phyloP scores from a whole-genome alignment of 768 basidiomycete species.

The Lactifluus hygrophoroides region DNA sequence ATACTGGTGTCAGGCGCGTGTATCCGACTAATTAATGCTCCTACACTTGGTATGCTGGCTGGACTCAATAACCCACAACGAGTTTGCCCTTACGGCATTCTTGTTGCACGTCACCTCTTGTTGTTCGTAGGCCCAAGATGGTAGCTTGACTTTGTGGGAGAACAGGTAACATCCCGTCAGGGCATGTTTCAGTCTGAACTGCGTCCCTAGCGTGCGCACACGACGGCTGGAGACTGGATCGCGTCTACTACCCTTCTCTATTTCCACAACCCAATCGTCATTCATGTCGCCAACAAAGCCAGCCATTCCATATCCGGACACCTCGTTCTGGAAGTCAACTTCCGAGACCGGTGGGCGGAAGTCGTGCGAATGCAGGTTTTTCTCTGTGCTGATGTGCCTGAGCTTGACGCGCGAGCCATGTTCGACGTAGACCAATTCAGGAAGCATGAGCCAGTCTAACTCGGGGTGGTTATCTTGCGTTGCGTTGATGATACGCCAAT shows the following conservation, averaged over 20 bases:
- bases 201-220: conserved; percentile 69
- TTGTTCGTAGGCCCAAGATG: conserved; percentile 96
- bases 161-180: conserved; percentile 94
- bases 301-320: conserved; percentile 85
- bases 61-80: conserved; percentile 92
- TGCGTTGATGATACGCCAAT: conserved; percentile 80
- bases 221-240: conserved; percentile 63
- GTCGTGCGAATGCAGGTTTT: conserved; percentile 92
- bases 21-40: conserved; percentile 27
- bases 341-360: conserved; percentile 91
- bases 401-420: conserved; percentile 69
- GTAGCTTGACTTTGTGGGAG: conserved; percentile 95
- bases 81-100: conserved; percentile 84
- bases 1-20: background rate
- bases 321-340: conserved; percentile 98
- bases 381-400: conserved; percentile 70
- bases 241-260: conserved; percentile 54
- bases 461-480: conserved; percentile 38
- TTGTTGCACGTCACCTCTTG: conserved; percentile 99
- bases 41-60: conserved; percentile 61
- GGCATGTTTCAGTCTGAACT: conserved; percentile 75
- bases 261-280: conserved; percentile 89
- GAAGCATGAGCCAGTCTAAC: conserved; percentile 38
- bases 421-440: conserved; percentile 55
- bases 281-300: conserved; percentile 85